A percentile compares a stretch with the other conserved stretches of the same genome.
phyloP scores from a whole-genome alignment of 805 yeast genomes.

The Lipomyces chichibuensis region DNA sequence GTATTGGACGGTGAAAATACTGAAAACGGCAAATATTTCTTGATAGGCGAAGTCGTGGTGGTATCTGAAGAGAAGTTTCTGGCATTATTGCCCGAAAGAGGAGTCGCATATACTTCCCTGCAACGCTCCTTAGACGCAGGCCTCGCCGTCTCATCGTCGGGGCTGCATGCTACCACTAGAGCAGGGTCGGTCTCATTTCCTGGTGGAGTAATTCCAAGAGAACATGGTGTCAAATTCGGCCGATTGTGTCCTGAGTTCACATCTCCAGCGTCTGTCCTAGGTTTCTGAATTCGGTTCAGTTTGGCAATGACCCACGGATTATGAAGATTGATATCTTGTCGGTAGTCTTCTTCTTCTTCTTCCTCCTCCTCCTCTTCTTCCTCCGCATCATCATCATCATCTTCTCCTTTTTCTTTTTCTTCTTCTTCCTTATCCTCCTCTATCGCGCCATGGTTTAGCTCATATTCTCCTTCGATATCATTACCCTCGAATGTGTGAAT shows the following conservation, averaged over 20 bases:
- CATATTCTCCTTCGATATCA: constrained; percentile 3
- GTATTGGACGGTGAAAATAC: background rate
- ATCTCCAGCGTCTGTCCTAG: background rate
- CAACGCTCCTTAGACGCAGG: background rate
- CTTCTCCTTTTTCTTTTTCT: background rate
- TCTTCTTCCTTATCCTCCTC: background rate
- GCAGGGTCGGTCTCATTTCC: background rate
- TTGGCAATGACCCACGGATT: constrained; percentile 21
- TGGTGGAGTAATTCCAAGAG: background rate
- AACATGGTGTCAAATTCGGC: background rate
- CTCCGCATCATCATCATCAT: background rate
- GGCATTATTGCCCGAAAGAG: background rate
- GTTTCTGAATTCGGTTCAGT: constrained; percentile 5
- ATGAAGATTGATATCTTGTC: constrained; percentile 2
- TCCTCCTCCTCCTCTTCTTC: background rate
- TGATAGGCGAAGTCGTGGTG: background rate
- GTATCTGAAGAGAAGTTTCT: background rate
- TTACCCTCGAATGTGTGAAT: background rate
- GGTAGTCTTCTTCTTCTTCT: constrained; percentile 4
- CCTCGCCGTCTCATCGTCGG: background rate
- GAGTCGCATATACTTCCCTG: background rate
- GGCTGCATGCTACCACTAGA: background rate
- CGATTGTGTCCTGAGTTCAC: background rate
- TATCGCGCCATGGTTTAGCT: background rate
- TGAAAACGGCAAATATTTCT: background rate